These are phyloP conservation scores for Exobasidium cylindrosporum DNA, from an alignment of 1,284 basidiomycete genomes.

Conservation along the genomic window DNA sequence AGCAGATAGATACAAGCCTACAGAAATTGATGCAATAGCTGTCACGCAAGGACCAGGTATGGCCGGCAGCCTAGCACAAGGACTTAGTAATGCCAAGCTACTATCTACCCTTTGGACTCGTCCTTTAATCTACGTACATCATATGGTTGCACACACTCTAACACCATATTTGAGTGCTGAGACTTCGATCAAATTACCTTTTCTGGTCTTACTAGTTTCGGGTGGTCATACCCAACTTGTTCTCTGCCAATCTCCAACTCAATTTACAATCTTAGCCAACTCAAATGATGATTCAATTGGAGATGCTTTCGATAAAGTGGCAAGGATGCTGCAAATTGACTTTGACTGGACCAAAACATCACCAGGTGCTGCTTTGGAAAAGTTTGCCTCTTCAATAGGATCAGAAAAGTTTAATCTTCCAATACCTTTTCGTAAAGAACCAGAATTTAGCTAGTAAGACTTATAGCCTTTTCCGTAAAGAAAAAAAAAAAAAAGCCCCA, in stretches of 20 bases:
- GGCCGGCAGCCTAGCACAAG: constrained; percentile 40
- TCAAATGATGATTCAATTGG: constrained; percentile 51
- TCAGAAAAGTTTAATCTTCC: constrained; percentile 21
- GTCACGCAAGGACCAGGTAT: constrained; percentile 53
- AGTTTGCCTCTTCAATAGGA: constrained; percentile 16
- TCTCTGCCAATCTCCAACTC: constrained; percentile 23
- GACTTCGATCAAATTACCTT: constrained; percentile 30
- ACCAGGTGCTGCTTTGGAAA: constrained; percentile 46
- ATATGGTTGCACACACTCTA: constrained; percentile 49
- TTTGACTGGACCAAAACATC: constrained; percentile 35
- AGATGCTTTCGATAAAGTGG: constrained; percentile 51
- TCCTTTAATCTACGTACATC: constrained; percentile 49
- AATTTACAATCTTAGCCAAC: constrained; percentile 41
- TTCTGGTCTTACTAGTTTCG: constrained; percentile 47
- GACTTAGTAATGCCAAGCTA: constrained; percentile 42
- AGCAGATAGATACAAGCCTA: neutral
- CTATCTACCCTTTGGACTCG: constrained; percentile 34
- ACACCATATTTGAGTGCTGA: constrained; percentile 34
- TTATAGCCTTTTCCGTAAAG: no score
- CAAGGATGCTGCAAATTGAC: constrained; percentile 34
- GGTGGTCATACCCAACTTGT: constrained; percentile 53
- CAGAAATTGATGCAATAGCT: constrained; percentile 46
- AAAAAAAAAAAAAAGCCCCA: neutral
- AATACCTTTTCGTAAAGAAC: constrained; percentile 29
- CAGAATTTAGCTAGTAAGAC: constrained; percentile 44